Evolutionary conservation across 129 eudicot species (phyloP).

Genomic region (Arctium lappa): DNA sequence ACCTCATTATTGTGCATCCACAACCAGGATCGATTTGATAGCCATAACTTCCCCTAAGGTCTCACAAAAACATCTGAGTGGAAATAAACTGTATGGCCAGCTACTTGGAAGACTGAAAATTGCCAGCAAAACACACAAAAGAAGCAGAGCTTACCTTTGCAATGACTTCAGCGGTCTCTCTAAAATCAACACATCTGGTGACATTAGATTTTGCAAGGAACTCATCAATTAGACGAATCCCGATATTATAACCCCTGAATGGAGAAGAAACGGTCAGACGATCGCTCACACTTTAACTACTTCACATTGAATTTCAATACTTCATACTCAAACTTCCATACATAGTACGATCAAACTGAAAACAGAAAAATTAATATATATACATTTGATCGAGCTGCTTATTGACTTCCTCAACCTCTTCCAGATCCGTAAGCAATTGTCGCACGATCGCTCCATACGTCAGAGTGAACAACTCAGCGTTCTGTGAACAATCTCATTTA

Average conservation of each 20-base stretch:
- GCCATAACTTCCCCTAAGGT: background rate
- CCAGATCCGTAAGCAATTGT: slow-evolving; percentile 91
- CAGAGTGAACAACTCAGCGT: slow-evolving; percentile 84
- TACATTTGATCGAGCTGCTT: slow-evolving; percentile 98
- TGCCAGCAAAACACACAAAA: background rate
- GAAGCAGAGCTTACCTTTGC: slow-evolving; percentile 63
- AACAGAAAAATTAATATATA: background rate
- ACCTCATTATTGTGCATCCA: background rate
- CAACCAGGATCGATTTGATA: background rate
- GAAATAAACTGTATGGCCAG: background rate
- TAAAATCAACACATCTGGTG: slow-evolving; percentile 91
- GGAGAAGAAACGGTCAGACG: slow-evolving; percentile 5
- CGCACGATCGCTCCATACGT: slow-evolving; percentile 96
- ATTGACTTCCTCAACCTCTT: slow-evolving; percentile 96
- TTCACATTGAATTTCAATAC: background rate
- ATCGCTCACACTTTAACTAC: background rate
- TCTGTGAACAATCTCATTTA: slow-evolving; percentile 38
- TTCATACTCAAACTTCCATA: background rate
- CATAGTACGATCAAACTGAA: background rate
- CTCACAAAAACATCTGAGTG: background rate
- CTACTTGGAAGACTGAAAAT: background rate
- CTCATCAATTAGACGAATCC: slow-evolving; percentile 85
- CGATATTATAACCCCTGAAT: slow-evolving; percentile 94
- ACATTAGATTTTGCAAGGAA: slow-evolving; percentile 90
- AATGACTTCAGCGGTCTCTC: slow-evolving; percentile 96